phyloP scores from a whole-genome alignment of 257 asterid species.

The Jacaranda mimosifolia region DNA sequence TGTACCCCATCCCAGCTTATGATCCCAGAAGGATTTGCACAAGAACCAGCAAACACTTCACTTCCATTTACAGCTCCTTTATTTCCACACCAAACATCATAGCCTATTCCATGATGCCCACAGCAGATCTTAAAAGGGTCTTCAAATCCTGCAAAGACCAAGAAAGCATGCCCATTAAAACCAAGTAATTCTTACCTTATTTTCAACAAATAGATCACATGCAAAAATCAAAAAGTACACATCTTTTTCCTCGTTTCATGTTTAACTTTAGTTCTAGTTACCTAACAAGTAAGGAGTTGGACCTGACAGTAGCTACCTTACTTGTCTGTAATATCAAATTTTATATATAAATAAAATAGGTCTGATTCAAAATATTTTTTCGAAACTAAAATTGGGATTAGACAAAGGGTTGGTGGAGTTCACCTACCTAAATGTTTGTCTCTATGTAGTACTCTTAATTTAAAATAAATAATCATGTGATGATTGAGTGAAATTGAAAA shows the following conservation, averaged over 20 bases:
- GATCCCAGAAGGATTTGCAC: conserved; percentile 48
- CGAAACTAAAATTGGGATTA: neutral
- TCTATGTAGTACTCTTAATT: neutral
- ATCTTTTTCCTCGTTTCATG: too few relatives aligned
- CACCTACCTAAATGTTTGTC: neutral
- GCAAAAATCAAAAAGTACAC: too few relatives aligned
- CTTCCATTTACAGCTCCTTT: conserved; percentile 50
- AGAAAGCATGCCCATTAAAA: neutral
- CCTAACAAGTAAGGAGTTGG: too few relatives aligned
- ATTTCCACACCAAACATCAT: conserved; percentile 60
- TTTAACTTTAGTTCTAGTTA: too few relatives aligned
- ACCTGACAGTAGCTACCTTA: too few relatives aligned
- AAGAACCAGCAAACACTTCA: conserved; percentile 56
- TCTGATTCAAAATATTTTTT: too few relatives aligned
- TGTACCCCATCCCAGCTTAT: conserved; percentile 85
- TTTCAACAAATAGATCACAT: too few relatives aligned
- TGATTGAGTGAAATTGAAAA: neutral
- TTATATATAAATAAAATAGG: too few relatives aligned
- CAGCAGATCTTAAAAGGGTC: conserved; percentile 58
- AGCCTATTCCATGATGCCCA: conserved; percentile 53
- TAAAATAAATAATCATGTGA: conserved; percentile 15
- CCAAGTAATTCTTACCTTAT: neutral
- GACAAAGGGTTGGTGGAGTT: conserved; percentile 5
- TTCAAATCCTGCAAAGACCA: conserved; percentile 54
- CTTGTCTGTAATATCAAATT: too few relatives aligned